These are phyloP conservation scores for Agarophyton chilense DNA, from an alignment of 23 red algal genomes.

Conservation along the genomic window DNA sequence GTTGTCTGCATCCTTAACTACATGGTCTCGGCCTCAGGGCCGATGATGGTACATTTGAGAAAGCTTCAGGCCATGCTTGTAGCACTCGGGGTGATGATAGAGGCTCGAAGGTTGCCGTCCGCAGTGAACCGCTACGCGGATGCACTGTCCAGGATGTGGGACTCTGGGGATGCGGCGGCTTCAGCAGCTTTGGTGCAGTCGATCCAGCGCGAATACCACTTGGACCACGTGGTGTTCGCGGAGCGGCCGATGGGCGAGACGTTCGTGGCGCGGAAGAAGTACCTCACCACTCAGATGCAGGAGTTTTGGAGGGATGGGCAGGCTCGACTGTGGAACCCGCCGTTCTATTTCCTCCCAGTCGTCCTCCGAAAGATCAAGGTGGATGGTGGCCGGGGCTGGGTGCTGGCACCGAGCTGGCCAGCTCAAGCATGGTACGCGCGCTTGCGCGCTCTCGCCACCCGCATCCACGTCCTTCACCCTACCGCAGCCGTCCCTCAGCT, in stretches of 20 bases:
- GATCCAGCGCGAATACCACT: neutral
- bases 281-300: neutral
- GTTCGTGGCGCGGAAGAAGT: neutral
- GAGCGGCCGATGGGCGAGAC: neutral
- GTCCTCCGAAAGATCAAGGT: too few relatives aligned
- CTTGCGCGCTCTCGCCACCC: too few relatives aligned
- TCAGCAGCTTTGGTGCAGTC: neutral
- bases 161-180: neutral
- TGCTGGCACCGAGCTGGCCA: constrained; percentile 2
- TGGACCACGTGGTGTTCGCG: constrained; percentile 4
- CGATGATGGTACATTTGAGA: constrained; percentile 26
- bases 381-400: too few relatives aligned
- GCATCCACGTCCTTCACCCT: too few relatives aligned
- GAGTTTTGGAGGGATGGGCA: constrained; percentile 23
- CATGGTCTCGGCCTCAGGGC: constrained; percentile 22
- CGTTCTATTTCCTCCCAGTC: too few relatives aligned
- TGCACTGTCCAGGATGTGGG: constrained; percentile 28
- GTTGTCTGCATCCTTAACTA: constrained; percentile 34
- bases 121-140: constrained; percentile 46
- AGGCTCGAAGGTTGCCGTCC: neutral
- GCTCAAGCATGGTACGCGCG: constrained; percentile 37
- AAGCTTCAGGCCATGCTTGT: constrained; percentile 2
- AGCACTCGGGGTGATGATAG: neutral
- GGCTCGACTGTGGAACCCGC: too few relatives aligned
- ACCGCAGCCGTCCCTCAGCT: too few relatives aligned